Evolutionary conservation across 495 filamentous ascomycete species (phyloP).

Genomic region (Parathielavia hyrcaniae): DNA sequence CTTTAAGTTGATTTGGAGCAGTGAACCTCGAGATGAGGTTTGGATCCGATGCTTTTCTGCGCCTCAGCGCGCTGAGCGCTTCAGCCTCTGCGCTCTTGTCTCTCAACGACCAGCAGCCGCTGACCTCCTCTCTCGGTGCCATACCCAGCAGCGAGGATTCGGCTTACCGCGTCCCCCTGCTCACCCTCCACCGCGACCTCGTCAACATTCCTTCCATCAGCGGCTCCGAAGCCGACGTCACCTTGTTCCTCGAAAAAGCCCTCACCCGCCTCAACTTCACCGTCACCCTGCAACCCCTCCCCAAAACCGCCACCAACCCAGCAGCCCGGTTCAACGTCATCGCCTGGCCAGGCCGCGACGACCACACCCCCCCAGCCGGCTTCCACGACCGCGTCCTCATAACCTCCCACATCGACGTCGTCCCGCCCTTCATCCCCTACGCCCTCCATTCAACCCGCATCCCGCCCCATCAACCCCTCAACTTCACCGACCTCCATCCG

Average conservation of each 20-base stretch:
- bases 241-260: slow-evolving; percentile 60
- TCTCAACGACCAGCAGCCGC: background rate
- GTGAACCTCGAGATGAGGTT: slow-evolving; percentile 16
- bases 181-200: slow-evolving; percentile 70
- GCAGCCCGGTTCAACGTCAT: slow-evolving; percentile 63
- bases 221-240: slow-evolving; percentile 63
- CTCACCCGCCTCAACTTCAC: slow-evolving; percentile 45
- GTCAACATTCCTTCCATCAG: slow-evolving; percentile 70
- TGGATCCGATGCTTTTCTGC: slow-evolving; percentile 10
- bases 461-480: slow-evolving; percentile 20
- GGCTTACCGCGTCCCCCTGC: slow-evolving; percentile 46
- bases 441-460: slow-evolving; percentile 29
- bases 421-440: slow-evolving; percentile 70
- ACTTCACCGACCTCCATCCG: slow-evolving; percentile 26
- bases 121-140: background rate
- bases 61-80: slow-evolving; percentile 8
- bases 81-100: background rate
- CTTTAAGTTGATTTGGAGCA: background rate
- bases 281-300: slow-evolving; percentile 59
- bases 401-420: slow-evolving; percentile 66
- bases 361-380: slow-evolving; percentile 24
- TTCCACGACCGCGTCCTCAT: slow-evolving; percentile 53
- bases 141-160: slow-evolving; percentile 15
- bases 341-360: slow-evolving; percentile 52
- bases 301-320: slow-evolving; percentile 39